Conservation (phyloP, 2,329 filamentous ascomycete species). For the Exophiala mesophila region DNA sequence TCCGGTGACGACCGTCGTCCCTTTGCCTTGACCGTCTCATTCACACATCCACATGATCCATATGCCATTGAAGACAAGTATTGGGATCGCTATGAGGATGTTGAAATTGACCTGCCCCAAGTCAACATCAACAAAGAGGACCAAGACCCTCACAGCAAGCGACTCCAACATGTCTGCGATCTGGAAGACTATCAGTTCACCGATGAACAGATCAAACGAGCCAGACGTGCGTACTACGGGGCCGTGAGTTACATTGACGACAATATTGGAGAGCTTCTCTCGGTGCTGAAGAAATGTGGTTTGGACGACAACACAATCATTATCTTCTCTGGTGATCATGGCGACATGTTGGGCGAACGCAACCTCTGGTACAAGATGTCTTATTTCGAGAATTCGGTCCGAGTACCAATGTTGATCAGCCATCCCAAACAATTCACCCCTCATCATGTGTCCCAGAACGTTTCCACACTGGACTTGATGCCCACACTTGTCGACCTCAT, state of each 20-base stretch:
- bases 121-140: constrained; percentile 68
- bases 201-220: constrained; percentile 78
- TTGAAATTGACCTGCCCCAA: constrained; percentile 79
- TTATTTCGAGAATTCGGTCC: constrained; percentile 87
- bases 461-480: constrained; percentile 85
- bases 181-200: constrained; percentile 78
- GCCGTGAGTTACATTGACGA: constrained; percentile 92
- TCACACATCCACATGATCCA: constrained; percentile 91
- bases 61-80: constrained; percentile 92
- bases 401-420: constrained; percentile 81
- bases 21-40: constrained; percentile 84
- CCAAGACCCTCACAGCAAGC: constrained; percentile 80
- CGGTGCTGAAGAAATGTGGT: constrained; percentile 71
- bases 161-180: constrained; percentile 79
- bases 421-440: constrained; percentile 71
- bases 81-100: constrained; percentile 86
- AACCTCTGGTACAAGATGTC: constrained; percentile 96
- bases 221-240: constrained; percentile 84
- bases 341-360: constrained; percentile 91
- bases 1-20: constrained; percentile 65
- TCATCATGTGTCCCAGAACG: constrained; percentile 73
- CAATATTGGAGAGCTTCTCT: constrained; percentile 77
- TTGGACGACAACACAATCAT: constrained; percentile 74
- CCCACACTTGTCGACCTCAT: constrained; percentile 83
- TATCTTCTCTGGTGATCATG: constrained; percentile 89